Evolutionary conservation across 177 flowering plant genomes (phyloP), one percentile per base, ranked within the genome.

Genomic region (Vitis hybrid): DNA sequence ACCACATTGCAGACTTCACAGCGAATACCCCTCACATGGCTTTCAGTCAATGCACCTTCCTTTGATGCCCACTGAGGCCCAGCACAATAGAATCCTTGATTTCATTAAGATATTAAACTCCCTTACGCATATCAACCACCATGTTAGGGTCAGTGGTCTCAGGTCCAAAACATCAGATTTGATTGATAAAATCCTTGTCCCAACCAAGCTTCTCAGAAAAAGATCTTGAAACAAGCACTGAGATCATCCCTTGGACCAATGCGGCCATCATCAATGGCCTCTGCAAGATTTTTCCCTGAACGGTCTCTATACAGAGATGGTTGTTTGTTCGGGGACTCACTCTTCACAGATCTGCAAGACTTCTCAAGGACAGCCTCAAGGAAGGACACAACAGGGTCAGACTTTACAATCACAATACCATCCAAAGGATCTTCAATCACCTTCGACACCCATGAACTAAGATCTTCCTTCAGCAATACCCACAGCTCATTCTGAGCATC

Each of bases 61-160:
- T 78, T 75, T 2, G 81, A 78, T 1, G 81, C 81, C 81, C 81
- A 78, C 62, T 75, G 81, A 70, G 74, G 74, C 0, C 81, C 81
- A 22, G 81, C 81, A 78, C 81, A 19, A 78, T 74, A 22, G 81
- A 78, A 16, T 78, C 81, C 73, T 78, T 78, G 15, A 78, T 78
- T 71, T 78, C 81, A 56, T 78, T 78, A 13, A 78, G 68, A 75
- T 69, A 78, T 65, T 78, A 75, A 19, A 78, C 81, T 65, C 81
- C 81, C 71, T 78, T 78, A 69, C 81, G 61, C 81, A 78, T 78
- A 60, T 78, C 81, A 8, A 78, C 81, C 1, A 78, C 81, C 81
- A 78, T 74, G 73, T 78, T 78, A 13, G 81, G 81, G 0, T 77
- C 81, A 45, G 81, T 78, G 5, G 81, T 78, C 68, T 78, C 81